Evolutionary conservation across 495 filamentous ascomycete genomes (phyloP).

Genomic region (Podospora conica): DNA sequence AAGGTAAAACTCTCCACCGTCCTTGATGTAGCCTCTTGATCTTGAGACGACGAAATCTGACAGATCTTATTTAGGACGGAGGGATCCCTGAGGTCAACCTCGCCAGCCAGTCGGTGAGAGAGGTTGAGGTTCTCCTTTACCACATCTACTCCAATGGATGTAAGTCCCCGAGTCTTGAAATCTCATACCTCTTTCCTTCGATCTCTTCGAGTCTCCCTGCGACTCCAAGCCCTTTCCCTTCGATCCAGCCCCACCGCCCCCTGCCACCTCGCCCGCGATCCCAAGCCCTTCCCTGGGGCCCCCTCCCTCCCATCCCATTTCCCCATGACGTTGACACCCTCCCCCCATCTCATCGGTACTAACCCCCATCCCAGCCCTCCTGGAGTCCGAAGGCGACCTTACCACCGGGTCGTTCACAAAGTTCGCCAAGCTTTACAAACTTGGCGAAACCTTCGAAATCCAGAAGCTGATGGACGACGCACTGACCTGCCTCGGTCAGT

Average conservation of each 20-base stretch:
- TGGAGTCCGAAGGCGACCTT: not conserved
- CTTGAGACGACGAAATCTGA: not conserved
- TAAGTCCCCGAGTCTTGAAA: not conserved
- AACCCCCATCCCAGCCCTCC: slow-evolving; percentile 5
- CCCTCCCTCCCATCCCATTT: too few species aligned
- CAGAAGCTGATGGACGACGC: slow-evolving; percentile 9
- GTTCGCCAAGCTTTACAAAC: slow-evolving; percentile 15
- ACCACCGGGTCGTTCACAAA: not conserved
- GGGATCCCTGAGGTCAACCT: slow-evolving; percentile 8
- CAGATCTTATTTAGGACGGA: not conserved
- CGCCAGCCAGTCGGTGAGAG: not conserved
- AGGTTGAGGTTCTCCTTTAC: slow-evolving; percentile 3
- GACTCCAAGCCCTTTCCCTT: not conserved
- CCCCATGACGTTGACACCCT: too few species aligned
- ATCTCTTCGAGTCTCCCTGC: not conserved
- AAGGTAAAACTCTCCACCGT: not conserved
- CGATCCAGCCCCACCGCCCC: not conserved
- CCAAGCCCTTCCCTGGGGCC: too few species aligned
- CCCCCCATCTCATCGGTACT: not conserved
- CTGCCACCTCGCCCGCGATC: too few species aligned
- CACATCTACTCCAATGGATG: slow-evolving; percentile 18
- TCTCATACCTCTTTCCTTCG: not conserved
- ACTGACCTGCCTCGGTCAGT: slow-evolving; percentile 8
- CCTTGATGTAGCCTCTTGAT: too few species aligned
- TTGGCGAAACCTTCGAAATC: slow-evolving; percentile 11